Base-by-base conservation (phyloP, 192 early-diverging fungal species). In the Entomortierella beljakovae region DNA sequence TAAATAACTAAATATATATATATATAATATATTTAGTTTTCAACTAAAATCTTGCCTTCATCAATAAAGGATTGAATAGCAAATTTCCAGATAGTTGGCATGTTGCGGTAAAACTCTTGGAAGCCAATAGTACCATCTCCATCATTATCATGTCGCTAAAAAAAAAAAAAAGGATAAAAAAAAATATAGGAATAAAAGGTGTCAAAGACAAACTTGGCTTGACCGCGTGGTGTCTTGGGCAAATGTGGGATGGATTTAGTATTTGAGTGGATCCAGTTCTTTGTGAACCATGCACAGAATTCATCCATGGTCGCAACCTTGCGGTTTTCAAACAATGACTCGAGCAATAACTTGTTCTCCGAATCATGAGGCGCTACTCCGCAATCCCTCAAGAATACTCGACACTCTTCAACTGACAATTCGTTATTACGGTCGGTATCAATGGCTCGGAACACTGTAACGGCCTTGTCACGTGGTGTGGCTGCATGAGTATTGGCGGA, bases 231-330 rank as follows among this genome's bases (percentile, higher is more conserved):
- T 10, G 74, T 77, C 20, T 31, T 69, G 29, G 74, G 74, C 66
- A 77, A 28, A 1, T 43, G 31, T 16, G 65, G 74, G 66, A 77
- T 43, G 4, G 61, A 38, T 33, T 69, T 46, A 1, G 66, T 26
- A 46, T 63, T 69, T 43, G 58, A 34, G 20, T 77, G 74, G 34
- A 77, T 68, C 74, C 74, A 77, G 54, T 64, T 69, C 61, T 77
- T 77, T 31, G 74, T 77, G 61, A 77, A 77, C 74, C 74, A 77
- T 18, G 66, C 28, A 29, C 66, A 77, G 26, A 77, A 77, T 13
- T 59, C 61, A 53, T 77, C 66, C 6, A 50, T 22, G 6, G 59
- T 52, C 18, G 31, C 65, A 0, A 59, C 29, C 38, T 77, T 69
- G 0, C 31, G 11, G 8, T 38, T 53, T 13, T 37, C 22, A 28